Evolutionary conservation across 129 eudicot species (phyloP), one percentile per base, ranked within the genome.

Genomic region (Artemisia tridentata): DNA sequence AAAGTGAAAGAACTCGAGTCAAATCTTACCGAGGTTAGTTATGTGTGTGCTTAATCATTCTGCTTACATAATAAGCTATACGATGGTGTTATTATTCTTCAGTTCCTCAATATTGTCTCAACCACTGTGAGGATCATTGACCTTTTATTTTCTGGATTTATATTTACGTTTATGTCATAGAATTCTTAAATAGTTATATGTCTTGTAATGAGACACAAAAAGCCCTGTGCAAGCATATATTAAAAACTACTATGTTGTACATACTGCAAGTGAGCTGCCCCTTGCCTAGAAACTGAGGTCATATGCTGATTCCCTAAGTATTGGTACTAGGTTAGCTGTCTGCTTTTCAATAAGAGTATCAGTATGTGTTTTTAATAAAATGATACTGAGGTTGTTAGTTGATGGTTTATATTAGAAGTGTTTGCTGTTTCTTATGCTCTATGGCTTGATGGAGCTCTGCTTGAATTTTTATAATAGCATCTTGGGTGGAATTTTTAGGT

Each of bases 1-100:
- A 86, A 82, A 76, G 69, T 89, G 62, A 83, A 65, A 75, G 88
- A 72, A 72, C 91, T 89, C 64, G 96, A 89, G 76, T 57, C 73
- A 27, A 84, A 86, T 74, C 79, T 89, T 45, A 75, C 52, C 6
- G 85, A 89, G 96, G 96, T 89, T 59, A 80, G 79, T 78, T 54
- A 31, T 34, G 18, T 80, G 41, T 59, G 51, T 50, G 65, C 19
- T 51, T 60, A 38, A 60, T 60, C 45, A 41, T 60, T 14, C 12
- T 13, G 46, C 65, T 27, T 60, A 46, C 46, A 27, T 60, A 11
- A 60, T 27, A 17, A 29, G 16, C 31, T 29, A 25, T 38, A 60
- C 56, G 11, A 10, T 54, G 29, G 3, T 3, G 13, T 41, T 3
- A 2, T 21, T 21, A 2, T 21, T 21, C 18, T 38, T 15, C 23